Conservation (phyloP, 768 basidiomycete genomes). For the Cyclocybe cylindracea region DNA sequence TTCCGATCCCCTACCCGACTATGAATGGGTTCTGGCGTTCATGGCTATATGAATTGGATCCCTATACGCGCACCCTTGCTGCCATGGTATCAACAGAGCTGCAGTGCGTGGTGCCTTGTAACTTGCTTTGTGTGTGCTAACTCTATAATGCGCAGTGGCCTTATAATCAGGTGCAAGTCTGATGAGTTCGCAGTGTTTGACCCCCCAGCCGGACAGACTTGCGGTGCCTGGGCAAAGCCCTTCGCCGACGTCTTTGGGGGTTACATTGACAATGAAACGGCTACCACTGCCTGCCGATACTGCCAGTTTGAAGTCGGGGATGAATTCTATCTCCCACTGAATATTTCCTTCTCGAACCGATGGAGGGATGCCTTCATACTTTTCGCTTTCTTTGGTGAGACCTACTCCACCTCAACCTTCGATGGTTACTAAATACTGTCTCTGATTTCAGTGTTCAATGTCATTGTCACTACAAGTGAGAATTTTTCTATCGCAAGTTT, state of each 20-base stretch:
- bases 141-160: slow-evolving; percentile 41
- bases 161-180: slow-evolving; percentile 59
- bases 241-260: slow-evolving; percentile 68
- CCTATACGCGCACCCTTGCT: slow-evolving; percentile 69
- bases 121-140: slow-evolving; percentile 9
- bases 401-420: not conserved
- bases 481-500: not conserved
- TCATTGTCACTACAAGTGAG: slow-evolving; percentile 54
- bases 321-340: slow-evolving; percentile 68
- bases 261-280: slow-evolving; percentile 70
- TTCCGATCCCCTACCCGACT: slow-evolving; percentile 69
- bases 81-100: slow-evolving; percentile 81
- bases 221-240: slow-evolving; percentile 64
- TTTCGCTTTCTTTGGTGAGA: slow-evolving; percentile 60
- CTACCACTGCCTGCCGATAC: slow-evolving; percentile 64
- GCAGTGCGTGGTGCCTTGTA: slow-evolving; percentile 41
- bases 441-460: slow-evolving; percentile 59
- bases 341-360: slow-evolving; percentile 59
- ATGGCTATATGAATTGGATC: slow-evolving; percentile 77
- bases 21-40: slow-evolving; percentile 68
- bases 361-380: slow-evolving; percentile 74
- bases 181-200: slow-evolving; percentile 74
- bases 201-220: slow-evolving; percentile 76
- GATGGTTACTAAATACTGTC: not conserved
- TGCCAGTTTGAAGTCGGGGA: slow-evolving; percentile 72